phyloP scores from a whole-genome alignment of 805 yeast species.

The Yamadazyma akitaensis region DNA sequence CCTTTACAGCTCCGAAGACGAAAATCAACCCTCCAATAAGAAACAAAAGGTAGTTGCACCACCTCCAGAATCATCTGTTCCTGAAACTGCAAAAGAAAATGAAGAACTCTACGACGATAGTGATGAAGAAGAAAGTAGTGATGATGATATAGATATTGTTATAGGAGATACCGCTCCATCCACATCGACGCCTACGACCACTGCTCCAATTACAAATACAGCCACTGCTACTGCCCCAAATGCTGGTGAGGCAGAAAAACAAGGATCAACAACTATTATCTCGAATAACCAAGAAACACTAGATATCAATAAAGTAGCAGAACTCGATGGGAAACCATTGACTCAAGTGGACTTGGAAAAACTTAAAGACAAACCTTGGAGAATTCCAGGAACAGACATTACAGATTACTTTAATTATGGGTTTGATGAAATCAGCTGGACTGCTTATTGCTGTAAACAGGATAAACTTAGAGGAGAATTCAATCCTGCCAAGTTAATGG shows the following conservation, averaged over 20 bases:
- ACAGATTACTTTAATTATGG: slow-evolving; percentile 96
- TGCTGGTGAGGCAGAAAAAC: slow-evolving; percentile 9
- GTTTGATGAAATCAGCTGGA: slow-evolving; percentile 95
- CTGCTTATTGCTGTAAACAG: slow-evolving; percentile 84
- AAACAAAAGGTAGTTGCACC: slow-evolving; percentile 11
- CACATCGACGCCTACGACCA: slow-evolving; percentile 17
- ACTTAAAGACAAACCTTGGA: slow-evolving; percentile 95
- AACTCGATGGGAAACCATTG: slow-evolving; percentile 75
- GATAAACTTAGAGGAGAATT: slow-evolving; percentile 76
- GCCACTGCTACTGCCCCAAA: slow-evolving; percentile 13
- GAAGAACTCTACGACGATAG: slow-evolving; percentile 43
- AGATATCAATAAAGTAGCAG: slow-evolving; percentile 73
- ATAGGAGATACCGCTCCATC: slow-evolving; percentile 46
- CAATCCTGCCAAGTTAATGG: slow-evolving; percentile 77
- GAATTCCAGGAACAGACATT: slow-evolving; percentile 93
- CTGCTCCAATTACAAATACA: slow-evolving; percentile 8
- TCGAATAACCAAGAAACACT: slow-evolving; percentile 38
- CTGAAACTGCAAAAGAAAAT: slow-evolving; percentile 23
- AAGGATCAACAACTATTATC: slow-evolving; percentile 32
- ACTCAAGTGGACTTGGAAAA: slow-evolving; percentile 77
- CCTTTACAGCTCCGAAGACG: slow-evolving; percentile 57
- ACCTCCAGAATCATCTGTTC: slow-evolving; percentile 17
- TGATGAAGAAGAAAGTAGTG: slow-evolving; percentile 45
- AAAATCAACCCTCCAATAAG: slow-evolving; percentile 25
- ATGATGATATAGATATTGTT: slow-evolving; percentile 79